Percentiles rank a stretch among this genome's conserved stretches.
These are phyloP conservation scores for Aspergillus cavernicola DNA, from an alignment of 495 filamentous ascomycete genomes.

Conservation along the genomic window DNA sequence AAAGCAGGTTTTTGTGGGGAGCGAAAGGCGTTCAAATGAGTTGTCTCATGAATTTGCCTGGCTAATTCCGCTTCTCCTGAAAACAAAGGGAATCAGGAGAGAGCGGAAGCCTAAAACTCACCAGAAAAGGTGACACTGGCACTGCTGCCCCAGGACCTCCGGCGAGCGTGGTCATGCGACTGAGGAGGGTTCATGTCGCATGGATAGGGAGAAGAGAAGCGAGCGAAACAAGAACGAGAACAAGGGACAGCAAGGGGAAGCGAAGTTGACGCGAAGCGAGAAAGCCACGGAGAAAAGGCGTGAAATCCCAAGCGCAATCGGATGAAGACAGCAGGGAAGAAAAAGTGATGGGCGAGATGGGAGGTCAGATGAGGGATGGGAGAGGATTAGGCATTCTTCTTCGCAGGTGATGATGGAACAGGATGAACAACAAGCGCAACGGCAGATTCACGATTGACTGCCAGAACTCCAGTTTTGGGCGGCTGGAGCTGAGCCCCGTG, in stretches of 20 bases:
- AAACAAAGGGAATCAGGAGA: neutral
- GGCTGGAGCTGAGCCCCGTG: constrained; percentile 36
- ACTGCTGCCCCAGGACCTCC: constrained; percentile 35
- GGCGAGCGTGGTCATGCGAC: constrained; percentile 30
- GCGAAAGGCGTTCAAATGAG: neutral
- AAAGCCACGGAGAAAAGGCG: constrained; percentile 13
- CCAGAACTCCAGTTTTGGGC: constrained; percentile 13
- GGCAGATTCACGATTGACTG: constrained; percentile 3
- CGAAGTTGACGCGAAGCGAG: neutral
- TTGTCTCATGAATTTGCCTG: neutral
- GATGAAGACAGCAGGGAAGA: neutral
- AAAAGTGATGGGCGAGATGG: neutral
- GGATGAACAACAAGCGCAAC: constrained; percentile 13
- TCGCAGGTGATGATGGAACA: neutral
- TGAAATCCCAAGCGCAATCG: neutral
- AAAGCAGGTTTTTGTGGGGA: neutral
- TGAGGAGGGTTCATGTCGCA: constrained; percentile 36
- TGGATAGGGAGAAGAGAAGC: constrained; percentile 12
- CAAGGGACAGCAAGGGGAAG: constrained; percentile 1
- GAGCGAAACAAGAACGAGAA: neutral
- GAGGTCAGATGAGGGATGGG: constrained; percentile 7
- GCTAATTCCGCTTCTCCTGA: constrained; percentile 8
- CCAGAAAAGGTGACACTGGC: constrained; percentile 36
- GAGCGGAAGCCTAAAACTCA: constrained; percentile 28
- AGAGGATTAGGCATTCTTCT: too few species aligned